Percentiles rank a stretch among this genome's conserved stretches.
phyloP scores from a whole-genome alignment of 768 basidiomycete genomes.

The Suillus discolor region DNA sequence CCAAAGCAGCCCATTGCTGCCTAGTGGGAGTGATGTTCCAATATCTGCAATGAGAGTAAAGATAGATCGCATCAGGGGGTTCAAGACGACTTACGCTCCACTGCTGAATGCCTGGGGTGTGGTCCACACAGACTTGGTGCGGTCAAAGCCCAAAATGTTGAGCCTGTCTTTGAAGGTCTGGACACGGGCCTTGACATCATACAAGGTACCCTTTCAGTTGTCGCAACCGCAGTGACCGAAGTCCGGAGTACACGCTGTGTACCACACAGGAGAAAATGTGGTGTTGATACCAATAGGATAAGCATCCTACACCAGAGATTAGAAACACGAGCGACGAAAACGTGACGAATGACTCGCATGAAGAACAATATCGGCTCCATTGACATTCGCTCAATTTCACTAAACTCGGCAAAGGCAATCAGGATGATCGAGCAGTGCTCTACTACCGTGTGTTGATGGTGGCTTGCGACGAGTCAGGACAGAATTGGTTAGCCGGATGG shows the following conservation, averaged over 20 bases:
- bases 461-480: no score
- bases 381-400: no score
- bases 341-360: constrained; percentile 60
- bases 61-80: background rate
- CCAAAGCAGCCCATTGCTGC: constrained; percentile 27
- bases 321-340: no score
- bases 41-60: constrained; percentile 22
- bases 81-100: constrained; percentile 27
- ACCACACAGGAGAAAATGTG: constrained; percentile 60
- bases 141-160: constrained; percentile 63
- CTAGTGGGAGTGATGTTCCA: constrained; percentile 35
- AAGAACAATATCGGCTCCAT: constrained; percentile 70
- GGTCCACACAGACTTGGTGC: constrained; percentile 71
- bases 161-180: constrained; percentile 64
- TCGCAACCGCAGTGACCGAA: constrained; percentile 79
- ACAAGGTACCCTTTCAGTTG: constrained; percentile 62
- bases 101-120: constrained; percentile 80
- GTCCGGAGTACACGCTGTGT: constrained; percentile 59
- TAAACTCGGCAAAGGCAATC: no score
- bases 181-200: constrained; percentile 67
- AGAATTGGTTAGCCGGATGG: no score
- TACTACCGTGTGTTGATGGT: no score
- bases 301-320: no score
- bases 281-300: constrained; percentile 62
- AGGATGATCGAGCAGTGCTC: no score